phyloP scores from a whole-genome alignment of 345 rosid species.

The Gossypium anomalum region DNA sequence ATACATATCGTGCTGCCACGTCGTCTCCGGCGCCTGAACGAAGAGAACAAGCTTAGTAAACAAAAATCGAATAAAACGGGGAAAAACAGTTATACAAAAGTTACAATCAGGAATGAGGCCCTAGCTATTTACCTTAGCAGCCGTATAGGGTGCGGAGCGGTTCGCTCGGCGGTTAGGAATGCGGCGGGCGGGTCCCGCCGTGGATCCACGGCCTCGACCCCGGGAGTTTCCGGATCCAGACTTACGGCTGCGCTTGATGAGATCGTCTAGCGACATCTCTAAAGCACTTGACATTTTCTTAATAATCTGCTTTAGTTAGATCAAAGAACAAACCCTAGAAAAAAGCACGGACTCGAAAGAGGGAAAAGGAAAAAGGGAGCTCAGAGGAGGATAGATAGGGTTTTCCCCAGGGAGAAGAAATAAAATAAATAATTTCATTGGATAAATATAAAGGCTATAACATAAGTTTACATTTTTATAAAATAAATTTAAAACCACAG shows the following conservation, averaged over 20 bases:
- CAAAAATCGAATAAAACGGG: slow-evolving; percentile 12
- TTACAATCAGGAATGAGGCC: slow-evolving; percentile 16
- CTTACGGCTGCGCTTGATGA: slow-evolving; percentile 75
- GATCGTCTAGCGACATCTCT: slow-evolving; percentile 95
- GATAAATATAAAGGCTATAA: too few relatives aligned
- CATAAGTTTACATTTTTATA: too few relatives aligned
- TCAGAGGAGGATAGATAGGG: not conserved
- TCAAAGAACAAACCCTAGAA: not conserved
- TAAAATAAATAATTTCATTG: too few relatives aligned
- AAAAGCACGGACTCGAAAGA: not conserved
- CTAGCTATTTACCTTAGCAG: slow-evolving; percentile 41
- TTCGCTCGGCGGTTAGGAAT: slow-evolving; percentile 49
- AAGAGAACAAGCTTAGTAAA: slow-evolving; percentile 9
- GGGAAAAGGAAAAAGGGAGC: not conserved
- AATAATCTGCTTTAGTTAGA: not conserved
- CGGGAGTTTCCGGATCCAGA: slow-evolving; percentile 57
- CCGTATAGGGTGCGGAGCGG: slow-evolving; percentile 62
- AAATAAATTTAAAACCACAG: rapidly evolving
- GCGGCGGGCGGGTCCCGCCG: slow-evolving; percentile 73
- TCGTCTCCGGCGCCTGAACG: slow-evolving; percentile 72
- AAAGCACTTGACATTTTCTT: slow-evolving; percentile 69
- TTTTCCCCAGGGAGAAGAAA: not conserved
- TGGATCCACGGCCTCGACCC: slow-evolving; percentile 56
- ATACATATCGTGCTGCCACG: slow-evolving; percentile 92
- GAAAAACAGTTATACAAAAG: not conserved